A percentile compares a stretch with the other conserved stretches of the same genome.
These are phyloP conservation scores for Thalassiosira gravida DNA, from an alignment of 352 stramenopile species.

Conservation along the genomic window DNA sequence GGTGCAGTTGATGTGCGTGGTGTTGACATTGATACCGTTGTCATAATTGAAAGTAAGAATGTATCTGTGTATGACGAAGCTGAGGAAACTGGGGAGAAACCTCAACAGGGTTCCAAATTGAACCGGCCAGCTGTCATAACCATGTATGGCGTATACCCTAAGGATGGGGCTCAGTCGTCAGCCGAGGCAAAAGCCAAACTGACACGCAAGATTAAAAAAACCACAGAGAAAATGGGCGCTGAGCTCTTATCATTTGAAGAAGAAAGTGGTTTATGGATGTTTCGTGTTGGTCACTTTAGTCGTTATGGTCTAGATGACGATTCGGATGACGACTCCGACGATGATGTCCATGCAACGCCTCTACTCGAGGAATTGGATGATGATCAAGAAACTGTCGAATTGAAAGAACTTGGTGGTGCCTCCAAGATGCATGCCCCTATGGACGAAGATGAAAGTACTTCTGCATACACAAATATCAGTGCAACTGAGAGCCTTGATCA, in stretches of 20 bases:
- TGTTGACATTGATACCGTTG: constrained; percentile 80
- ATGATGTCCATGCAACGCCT: constrained; percentile 42
- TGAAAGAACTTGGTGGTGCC: constrained; percentile 47
- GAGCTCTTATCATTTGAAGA: constrained; percentile 80
- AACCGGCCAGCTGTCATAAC: constrained; percentile 87
- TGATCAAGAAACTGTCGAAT: constrained; percentile 43
- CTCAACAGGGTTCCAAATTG: constrained; percentile 81
- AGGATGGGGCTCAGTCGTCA: constrained; percentile 60
- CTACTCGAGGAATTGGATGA: constrained; percentile 47
- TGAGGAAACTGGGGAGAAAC: constrained; percentile 77
- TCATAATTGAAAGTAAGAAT: constrained; percentile 84
- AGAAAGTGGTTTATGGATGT: constrained; percentile 76
- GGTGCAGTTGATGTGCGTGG: constrained; percentile 85
- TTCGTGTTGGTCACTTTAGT: constrained; percentile 85
- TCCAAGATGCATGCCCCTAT: constrained; percentile 51
- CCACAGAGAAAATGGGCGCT: constrained; percentile 78
- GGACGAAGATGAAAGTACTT: constrained; percentile 57
- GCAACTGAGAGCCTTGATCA: constrained; percentile 32
- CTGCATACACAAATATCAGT: constrained; percentile 43
- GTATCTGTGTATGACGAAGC: constrained; percentile 86
- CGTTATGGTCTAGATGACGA: constrained; percentile 82
- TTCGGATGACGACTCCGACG: constrained; percentile 71
- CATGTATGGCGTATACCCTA: constrained; percentile 78
- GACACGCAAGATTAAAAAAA: constrained; percentile 69
- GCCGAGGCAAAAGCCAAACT: constrained; percentile 71